Base-by-base conservation (phyloP, 2,329 filamentous ascomycete genomes). In the Graphiopsis chlorocephala region DNA sequence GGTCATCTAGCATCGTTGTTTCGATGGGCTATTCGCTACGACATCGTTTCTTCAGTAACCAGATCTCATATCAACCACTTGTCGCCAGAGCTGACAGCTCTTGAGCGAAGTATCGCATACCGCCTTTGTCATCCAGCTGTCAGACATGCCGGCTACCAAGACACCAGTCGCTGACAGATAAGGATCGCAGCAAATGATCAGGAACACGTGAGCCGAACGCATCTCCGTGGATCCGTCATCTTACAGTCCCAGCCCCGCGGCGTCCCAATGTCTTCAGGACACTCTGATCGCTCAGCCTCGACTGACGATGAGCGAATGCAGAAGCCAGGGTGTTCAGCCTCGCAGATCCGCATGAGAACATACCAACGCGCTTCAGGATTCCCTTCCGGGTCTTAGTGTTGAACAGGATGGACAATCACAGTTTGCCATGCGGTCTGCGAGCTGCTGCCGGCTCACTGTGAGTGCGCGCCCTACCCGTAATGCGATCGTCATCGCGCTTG, bases 41-140 rank as follows among this genome's bases (percentile, higher is more conserved):
- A n/a, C n/a, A 23, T 45, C 38, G 12, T 8, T 45, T 45, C n/a
- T 45, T 20, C 10, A 11, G 10, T 45, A n/a, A 45, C 20, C 10
- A n/a, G 8, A 11, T 20, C 4, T 4, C 8, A 11, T 20, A 17
- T 20, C 8, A 20, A 45, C 12, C 12, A n/a, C 10, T 10, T 53
- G 26, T 53, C 50, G 50, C 31, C 28, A 31, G 12, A 53, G 53
- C 53, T 56, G 53, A 56, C 53, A 38, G 29, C 29, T 15, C 23
- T 28, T 20, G 26, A 35, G 29, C 31, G 11, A 23, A 23, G 25
- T 12, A 14, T 23, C 29, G 58, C 45, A 50, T 31, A 35, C 28
- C 28, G 42, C 48, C 58, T 61, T 61, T 61, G 42, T 61, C 28
- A 61, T 61, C 29, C 10, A 26, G 23, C 25, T 33, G 58, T 61